Evolutionary conservation across 352 stramenopile genomes (phyloP), one percentile per base, ranked within the genome.

Genomic region (Salisapilia sapeloensis): DNA sequence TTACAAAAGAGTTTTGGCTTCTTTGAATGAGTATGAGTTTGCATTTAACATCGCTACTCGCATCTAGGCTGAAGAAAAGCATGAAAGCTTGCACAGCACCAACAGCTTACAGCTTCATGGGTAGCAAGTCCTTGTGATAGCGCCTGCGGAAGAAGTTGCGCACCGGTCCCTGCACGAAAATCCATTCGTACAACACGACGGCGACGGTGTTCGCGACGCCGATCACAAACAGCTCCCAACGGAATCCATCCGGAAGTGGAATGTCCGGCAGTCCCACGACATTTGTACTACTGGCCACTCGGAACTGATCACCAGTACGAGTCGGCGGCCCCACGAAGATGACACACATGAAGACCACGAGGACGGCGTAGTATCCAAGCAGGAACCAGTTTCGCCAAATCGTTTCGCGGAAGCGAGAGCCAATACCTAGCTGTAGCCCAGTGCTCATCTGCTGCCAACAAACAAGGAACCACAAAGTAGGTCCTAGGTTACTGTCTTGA

Each of bases 381-480:
- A 82, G 53, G 49, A 75, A 75, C 4, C 60, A 37, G 50, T 79
- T 80, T 36, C 57, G 53, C 58, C 56, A 83, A 16, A 79, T 53
- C 10, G 66, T 44, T 11, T 39, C 60, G 20, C 63, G 66, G 58
- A 83, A 83, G 32, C 60, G 59, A 11, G 66, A 70, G 33, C 66
- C 66, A 27, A 82, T 46, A n/a, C 48, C 55, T 36, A 60, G 65
- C 5, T 53, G 67, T 33, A 83, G 46, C 17, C 60, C 63, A 21
- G 58, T 71, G 6, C 54, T 56, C 61, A 81, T 74, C 31, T 77
- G 65, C 56, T 80, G 63, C 44, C 61, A 76, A 40, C 52, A 76
- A 15, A 72, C 57, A 17, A 75, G 49, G 29, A 79, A 52, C 53
- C 58, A 85, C 15, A 83, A 35, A 19, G 53, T 66, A 23, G 61